phyloP scores from a whole-genome alignment of 208 protist genomes.

The Wallacemonas sp. region DNA sequence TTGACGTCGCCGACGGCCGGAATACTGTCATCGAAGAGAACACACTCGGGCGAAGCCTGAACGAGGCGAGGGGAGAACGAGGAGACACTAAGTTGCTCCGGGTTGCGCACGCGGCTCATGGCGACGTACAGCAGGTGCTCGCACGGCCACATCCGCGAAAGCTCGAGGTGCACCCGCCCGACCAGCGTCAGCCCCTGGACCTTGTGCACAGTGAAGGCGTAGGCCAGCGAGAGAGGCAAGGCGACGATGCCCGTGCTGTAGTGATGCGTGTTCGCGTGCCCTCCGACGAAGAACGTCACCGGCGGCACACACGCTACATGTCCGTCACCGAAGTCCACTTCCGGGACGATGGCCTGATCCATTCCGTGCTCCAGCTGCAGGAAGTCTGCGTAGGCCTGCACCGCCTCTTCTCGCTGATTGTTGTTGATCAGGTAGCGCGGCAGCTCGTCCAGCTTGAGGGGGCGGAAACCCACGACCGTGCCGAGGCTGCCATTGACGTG shows the following conservation, averaged over 20 bases:
- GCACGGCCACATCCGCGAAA: constrained; percentile 88
- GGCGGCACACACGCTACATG: constrained; percentile 56
- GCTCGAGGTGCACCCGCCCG: constrained; percentile 80
- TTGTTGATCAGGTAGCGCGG: constrained; percentile 38
- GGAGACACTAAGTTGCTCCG: constrained; percentile 77
- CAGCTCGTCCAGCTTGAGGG: constrained; percentile 36
- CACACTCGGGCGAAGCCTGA: constrained; percentile 55
- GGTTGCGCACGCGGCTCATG: constrained; percentile 85
- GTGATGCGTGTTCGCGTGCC: constrained; percentile 67
- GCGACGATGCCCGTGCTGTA: constrained; percentile 64
- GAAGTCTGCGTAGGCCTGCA: constrained; percentile 61
- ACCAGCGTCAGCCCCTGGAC: constrained; percentile 88
- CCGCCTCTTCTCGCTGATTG: constrained; percentile 27
- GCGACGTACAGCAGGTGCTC: constrained; percentile 88
- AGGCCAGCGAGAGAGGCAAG: constrained; percentile 80
- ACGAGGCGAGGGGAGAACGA: constrained; percentile 60
- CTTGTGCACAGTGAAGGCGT: constrained; percentile 93
- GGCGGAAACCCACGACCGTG: constrained; percentile 77
- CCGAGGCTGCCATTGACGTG: constrained; percentile 88
- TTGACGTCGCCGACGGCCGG: constrained; percentile 38
- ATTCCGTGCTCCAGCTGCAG: constrained; percentile 69
- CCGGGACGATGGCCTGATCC: constrained; percentile 45
- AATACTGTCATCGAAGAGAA: constrained; percentile 80
- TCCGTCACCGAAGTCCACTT: constrained; percentile 74
- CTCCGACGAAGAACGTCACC: constrained; percentile 63